phyloP scores from a whole-genome alignment of 208 protist genomes.

The Leishmania lainsoni region DNA sequence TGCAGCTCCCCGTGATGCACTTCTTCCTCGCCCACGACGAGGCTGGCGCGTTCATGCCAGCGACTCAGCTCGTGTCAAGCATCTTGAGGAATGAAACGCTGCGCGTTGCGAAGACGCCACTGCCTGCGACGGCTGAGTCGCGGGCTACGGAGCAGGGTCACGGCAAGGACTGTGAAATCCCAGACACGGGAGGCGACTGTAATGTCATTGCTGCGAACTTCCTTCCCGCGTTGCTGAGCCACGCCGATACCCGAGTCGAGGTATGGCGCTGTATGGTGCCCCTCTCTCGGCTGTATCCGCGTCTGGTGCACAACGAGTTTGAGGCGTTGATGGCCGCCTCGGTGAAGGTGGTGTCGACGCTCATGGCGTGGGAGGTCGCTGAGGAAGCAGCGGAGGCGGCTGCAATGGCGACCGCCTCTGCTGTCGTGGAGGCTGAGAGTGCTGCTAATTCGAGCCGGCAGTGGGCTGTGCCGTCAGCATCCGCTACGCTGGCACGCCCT shows the following conservation, averaged over 20 bases:
- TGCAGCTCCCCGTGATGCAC: constrained; percentile 58
- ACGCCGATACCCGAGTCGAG: constrained; percentile 56
- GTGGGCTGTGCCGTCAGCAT: constrained; percentile 4
- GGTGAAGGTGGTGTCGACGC: constrained; percentile 28
- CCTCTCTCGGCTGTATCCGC: constrained; percentile 66
- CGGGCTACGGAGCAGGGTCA: neutral
- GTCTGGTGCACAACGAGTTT: constrained; percentile 62
- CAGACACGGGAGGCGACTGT: neutral
- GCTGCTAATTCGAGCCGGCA: neutral
- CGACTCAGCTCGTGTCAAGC: constrained; percentile 27
- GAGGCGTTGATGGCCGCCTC: constrained; percentile 45
- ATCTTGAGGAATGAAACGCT: constrained; percentile 45
- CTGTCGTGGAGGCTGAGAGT: neutral
- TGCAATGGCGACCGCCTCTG: neutral
- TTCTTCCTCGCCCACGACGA: constrained; percentile 30
- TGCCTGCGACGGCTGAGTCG: constrained; percentile 1
- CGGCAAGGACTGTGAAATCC: neutral
- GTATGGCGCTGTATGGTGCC: constrained; percentile 81
- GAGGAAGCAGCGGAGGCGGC: constrained; percentile 14
- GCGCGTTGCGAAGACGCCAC: constrained; percentile 19
- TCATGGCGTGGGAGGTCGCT: constrained; percentile 30
- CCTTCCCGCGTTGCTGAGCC: constrained; percentile 52
- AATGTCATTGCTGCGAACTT: neutral
- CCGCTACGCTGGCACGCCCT: neutral
- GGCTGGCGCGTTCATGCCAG: constrained; percentile 26